Percentiles rank a stretch among this genome's conserved stretches.
phyloP scores from a whole-genome alignment of 1,284 basidiomycete genomes.

The Thelephora terrestris region DNA sequence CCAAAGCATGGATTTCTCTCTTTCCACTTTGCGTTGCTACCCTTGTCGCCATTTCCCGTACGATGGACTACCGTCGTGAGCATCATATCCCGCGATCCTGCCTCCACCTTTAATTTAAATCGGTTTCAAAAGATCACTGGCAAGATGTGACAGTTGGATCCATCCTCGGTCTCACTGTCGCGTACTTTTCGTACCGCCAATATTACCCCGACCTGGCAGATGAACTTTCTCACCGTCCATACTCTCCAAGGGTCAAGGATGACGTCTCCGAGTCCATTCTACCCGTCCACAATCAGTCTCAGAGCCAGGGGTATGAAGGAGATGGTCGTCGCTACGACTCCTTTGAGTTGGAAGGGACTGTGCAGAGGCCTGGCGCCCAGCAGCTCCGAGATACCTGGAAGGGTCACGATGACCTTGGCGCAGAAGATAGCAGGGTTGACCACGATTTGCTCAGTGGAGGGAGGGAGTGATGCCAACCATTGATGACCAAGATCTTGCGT shows the following conservation, averaged over 20 bases:
- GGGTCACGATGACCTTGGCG: too few species aligned
- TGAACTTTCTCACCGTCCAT: constrained; percentile 58
- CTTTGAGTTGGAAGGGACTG: not conserved
- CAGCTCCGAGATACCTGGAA: too few species aligned
- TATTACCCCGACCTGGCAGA: constrained; percentile 62
- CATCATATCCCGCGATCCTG: constrained; percentile 7
- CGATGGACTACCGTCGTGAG: constrained; percentile 82
- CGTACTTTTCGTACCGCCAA: constrained; percentile 77
- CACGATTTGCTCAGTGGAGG: too few species aligned
- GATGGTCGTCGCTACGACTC: too few species aligned
- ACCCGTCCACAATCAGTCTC: constrained; percentile 24
- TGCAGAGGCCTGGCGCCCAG: not conserved
- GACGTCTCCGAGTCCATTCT: constrained; percentile 25
- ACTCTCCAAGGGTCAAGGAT: constrained; percentile 57
- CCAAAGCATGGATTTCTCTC: constrained; percentile 79
- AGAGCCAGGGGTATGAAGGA: too few species aligned
- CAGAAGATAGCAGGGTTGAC: too few species aligned
- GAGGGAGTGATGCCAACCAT: too few species aligned
- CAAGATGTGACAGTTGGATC: constrained; percentile 81
- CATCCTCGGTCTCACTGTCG: constrained; percentile 59
- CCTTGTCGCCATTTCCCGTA: constrained; percentile 85
- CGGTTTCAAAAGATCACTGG: constrained; percentile 62
- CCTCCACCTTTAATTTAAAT: constrained; percentile 2
- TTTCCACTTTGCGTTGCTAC: constrained; percentile 72
- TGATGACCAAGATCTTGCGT: too few species aligned